Base-by-base conservation (phyloP, 164 flowering plant genomes). In the Vitis amurensis region DNA sequence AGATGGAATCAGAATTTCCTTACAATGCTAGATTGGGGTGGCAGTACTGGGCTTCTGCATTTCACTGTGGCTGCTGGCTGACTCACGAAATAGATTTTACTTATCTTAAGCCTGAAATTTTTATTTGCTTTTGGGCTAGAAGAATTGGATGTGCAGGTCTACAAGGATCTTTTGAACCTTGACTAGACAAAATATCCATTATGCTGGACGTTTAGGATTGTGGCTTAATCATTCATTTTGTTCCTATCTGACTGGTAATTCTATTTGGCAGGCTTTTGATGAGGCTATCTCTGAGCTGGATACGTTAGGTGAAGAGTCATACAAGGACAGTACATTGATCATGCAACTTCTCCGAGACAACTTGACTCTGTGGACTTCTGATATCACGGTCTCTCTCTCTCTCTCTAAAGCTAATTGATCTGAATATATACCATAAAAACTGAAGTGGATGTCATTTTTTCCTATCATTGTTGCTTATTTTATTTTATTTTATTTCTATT, bases 211-310 rank as follows among this genome's bases (percentile, higher is more conserved):
- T 52, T 68, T 66, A 52, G 16, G 74, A 27, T 10, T 19, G n/a
- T 30, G n/a, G 16, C 51, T 63, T 8, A 12, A 29, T 52, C 1
- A 7, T 57, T 23, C 27, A 23, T 68, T 19, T 8, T 55, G 53
- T 53, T 59, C 12, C 8, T 52, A 5, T 59, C 15, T 53, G 47
- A 15, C 37, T 19, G 49, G 8, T n/a, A 12, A 11, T 55, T 23
- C 13, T 53, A 47, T 63, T 52, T 74, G 15, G n/a, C 81, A 89
- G 93, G 93, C 93, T 63, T 89, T 89, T 71, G 93, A 89, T 71
- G 93, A 89, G 77, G 93, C 93, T 50, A 89, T 89, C 64, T 77
- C 93, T 49, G 93, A 89, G 79, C 77, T 89, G 61, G 93, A 89
- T 74, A 87, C 93, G 19, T 69, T 89, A 77, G 93, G 93, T 11